Base-by-base conservation (phyloP, 2,329 filamentous ascomycete species). In the Fusarium agapanthi region DNA sequence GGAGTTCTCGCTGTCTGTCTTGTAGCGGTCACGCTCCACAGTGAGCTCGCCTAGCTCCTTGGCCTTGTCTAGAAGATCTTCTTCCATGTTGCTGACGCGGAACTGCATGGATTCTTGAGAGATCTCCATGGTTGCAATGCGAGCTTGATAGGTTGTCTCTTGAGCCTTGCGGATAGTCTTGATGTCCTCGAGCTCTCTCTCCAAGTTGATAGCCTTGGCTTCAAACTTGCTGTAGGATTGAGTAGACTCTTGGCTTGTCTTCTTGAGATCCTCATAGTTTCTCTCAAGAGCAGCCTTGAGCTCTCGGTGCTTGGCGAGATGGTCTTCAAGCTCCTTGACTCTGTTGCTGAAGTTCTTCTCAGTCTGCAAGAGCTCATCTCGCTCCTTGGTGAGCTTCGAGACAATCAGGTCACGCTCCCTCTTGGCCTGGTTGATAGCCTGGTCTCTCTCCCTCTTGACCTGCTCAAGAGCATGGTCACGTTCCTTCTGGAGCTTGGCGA, bases 241-340 rank as follows among this genome's bases (percentile, higher is more conserved):
- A 4, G 53, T 60, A 14, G 69, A 59, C 18, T 65, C 50, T 40
- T 70, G 48, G 18, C 68, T 69, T 18, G 76, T 70, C 65, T 76
- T 76, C 64, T 77, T 72, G 50, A 79, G 71, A 14, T 67, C 48
- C n/a, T 78, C 77, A 26, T 78, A 79, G 58, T 78, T 74, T 13
- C 50, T 63, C 65, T 78, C 74, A 6, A 79, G 71, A 32, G 72
- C 65, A 44, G 72, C 73, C 63, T 75, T 78, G 34, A 76, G 65
- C 54, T 78, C 77, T 12, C 65, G 60, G 53, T 77, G 74, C 37
- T 75, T 75, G n/a, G 47, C 30, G 8, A 78, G 65, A 13, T 78
- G 75, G 14, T 71, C 75, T 48, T 78, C 76, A 18, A 78, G 66
- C 61, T 78, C 77, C 65, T 76, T 78, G 47, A 78, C 70, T 50